Evolutionary conservation across 2,329 filamentous ascomycete species (phyloP).

Genomic region (Clonostachys chloroleuca): DNA sequence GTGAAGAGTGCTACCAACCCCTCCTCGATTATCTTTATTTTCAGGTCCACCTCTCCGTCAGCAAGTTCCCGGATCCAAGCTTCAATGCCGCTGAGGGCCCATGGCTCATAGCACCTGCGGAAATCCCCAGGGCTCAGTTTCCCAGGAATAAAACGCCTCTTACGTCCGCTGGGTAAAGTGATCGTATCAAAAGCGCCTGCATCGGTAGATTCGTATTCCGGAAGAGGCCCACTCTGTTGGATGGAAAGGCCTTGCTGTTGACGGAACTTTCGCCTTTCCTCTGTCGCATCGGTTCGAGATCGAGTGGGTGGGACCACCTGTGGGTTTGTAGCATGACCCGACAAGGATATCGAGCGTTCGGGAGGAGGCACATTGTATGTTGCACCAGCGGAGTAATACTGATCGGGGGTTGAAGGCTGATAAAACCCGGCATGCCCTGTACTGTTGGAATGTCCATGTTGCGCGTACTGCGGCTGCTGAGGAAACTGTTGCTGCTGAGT

Average conservation of each 20-base stretch:
- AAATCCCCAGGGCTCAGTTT: slow-evolving; percentile 81
- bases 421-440: slow-evolving; percentile 11
- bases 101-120: slow-evolving; percentile 80
- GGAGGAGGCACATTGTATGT: slow-evolving; percentile 36
- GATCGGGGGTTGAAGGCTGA: slow-evolving; percentile 40
- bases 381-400: slow-evolving; percentile 33
- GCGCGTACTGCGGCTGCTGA: not conserved
- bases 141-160: slow-evolving; percentile 78
- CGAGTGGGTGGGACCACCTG: slow-evolving; percentile 77
- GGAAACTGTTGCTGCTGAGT: not conserved
- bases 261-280: slow-evolving; percentile 53
- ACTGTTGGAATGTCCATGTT: not conserved
- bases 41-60: slow-evolving; percentile 85
- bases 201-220: slow-evolving; percentile 53
- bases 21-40: slow-evolving; percentile 79
- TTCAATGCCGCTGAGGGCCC: slow-evolving; percentile 86
- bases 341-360: slow-evolving; percentile 76
- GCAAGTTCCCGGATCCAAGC: slow-evolving; percentile 85
- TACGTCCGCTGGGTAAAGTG: slow-evolving; percentile 72
- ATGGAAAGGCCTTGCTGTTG: slow-evolving; percentile 38
- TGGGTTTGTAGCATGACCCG: slow-evolving; percentile 76
- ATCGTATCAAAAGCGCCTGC: slow-evolving; percentile 74
- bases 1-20: slow-evolving; percentile 87
- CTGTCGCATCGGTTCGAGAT: slow-evolving; percentile 91
- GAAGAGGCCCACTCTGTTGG: slow-evolving; percentile 25